Conservation (phyloP, 805 yeast species). For the Kuraishia cidri region DNA sequence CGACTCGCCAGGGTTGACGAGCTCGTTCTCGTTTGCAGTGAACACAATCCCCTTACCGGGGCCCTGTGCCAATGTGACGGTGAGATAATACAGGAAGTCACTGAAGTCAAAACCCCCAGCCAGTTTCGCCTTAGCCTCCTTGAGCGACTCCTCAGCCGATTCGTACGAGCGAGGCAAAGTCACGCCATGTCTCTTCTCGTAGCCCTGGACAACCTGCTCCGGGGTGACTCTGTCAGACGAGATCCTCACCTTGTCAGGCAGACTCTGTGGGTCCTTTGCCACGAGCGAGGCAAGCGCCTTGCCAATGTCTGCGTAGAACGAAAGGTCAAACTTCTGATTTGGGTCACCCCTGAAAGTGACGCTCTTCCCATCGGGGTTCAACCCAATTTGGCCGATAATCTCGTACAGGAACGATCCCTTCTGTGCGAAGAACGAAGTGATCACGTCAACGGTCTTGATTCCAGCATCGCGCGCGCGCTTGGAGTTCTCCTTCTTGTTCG, state of each 20-base stretch:
- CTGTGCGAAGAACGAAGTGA: conserved; percentile 26
- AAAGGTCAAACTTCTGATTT: conserved; percentile 21
- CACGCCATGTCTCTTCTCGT: conserved; percentile 28
- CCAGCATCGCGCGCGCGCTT: conserved; percentile 30
- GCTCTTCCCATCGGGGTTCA: conserved; percentile 22
- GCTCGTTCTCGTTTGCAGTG: conserved; percentile 25
- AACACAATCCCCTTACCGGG: conserved; percentile 27
- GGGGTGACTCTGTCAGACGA: conserved; percentile 30
- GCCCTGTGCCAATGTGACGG: conserved; percentile 26
- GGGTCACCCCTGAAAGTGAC: conserved; percentile 32
- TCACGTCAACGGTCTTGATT: conserved; percentile 35
- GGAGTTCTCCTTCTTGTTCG: conserved; percentile 25
- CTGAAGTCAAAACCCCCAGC: conserved; percentile 19
- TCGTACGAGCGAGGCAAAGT: conserved; percentile 21
- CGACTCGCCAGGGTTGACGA: conserved; percentile 34
- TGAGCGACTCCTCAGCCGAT: conserved; percentile 20
- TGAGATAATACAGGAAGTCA: conserved; percentile 29
- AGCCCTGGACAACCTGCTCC: conserved; percentile 26
- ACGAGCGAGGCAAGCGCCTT: conserved; percentile 30
- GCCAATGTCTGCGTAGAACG: conserved; percentile 33
- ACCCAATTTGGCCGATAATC: conserved; percentile 24
- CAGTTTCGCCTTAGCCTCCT: conserved; percentile 18
- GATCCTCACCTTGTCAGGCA: conserved; percentile 36
- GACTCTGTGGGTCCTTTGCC: conserved; percentile 20
- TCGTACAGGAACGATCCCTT: conserved; percentile 27